Conservation (phyloP, 1,284 basidiomycete species). For the Puccinia polysora region DNA sequence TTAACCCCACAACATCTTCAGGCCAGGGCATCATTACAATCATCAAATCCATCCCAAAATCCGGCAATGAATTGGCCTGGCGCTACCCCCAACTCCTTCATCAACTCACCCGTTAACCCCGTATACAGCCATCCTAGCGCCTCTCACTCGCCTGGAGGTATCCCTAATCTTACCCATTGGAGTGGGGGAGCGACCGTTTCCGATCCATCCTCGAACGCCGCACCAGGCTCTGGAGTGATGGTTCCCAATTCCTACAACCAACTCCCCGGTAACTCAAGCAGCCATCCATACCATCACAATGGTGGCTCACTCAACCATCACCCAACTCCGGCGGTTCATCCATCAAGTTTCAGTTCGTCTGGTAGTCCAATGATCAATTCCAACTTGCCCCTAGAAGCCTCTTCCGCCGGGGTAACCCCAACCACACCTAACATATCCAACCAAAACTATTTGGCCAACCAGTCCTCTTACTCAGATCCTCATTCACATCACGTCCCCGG, state of each 20-base stretch:
- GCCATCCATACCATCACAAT: not conserved
- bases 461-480: no score
- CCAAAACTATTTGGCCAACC: conserved; percentile 6
- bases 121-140: conserved; percentile 16
- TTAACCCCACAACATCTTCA: not conserved
- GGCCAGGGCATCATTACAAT: not conserved
- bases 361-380: conserved; percentile 11
- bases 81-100: conserved; percentile 5
- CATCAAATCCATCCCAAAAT: conserved; percentile 2
- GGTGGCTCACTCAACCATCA: not conserved
- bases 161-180: conserved; percentile 1
- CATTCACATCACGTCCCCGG: not conserved
- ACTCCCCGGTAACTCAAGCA: not conserved
- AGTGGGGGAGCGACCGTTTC: not conserved
- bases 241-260: conserved; percentile 5
- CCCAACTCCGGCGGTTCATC: conserved; percentile 4
- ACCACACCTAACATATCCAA: conserved; percentile 5
- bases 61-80: conserved; percentile 5
- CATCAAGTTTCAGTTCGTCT: not conserved
- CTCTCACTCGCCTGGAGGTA: conserved; percentile 14
- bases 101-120: conserved; percentile 14
- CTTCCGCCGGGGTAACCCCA: conserved; percentile 2
- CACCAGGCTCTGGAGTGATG: not conserved
- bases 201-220: not conserved
- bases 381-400: conserved; percentile 1